Conservation (phyloP, 2,329 filamentous ascomycete genomes). For the Beauveria caledonica region DNA sequence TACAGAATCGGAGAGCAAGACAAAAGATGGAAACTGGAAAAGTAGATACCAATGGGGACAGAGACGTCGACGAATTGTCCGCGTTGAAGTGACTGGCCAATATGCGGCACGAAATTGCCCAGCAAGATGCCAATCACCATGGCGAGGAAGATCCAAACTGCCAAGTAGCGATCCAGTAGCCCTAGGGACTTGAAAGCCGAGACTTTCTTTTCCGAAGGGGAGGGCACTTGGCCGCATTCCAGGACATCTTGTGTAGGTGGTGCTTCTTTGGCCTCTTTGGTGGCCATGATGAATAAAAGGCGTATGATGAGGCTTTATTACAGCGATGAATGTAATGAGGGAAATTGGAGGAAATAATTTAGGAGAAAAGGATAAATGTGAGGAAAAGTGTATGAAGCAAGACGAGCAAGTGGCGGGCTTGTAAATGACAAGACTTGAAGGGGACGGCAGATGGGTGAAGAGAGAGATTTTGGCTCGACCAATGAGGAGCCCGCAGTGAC, state of each 20-base stretch:
- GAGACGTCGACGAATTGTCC: slow-evolving; percentile 58
- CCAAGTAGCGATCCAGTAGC: slow-evolving; percentile 48
- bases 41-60: slow-evolving; percentile 44
- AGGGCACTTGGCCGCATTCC: not conserved
- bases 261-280: not conserved
- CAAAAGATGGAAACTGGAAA: too few relatives aligned
- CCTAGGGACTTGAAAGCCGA: slow-evolving; percentile 41
- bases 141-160: slow-evolving; percentile 62
- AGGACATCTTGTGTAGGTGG: not conserved
- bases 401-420: not conserved
- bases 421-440: not conserved
- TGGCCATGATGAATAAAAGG: not conserved
- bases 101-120: slow-evolving; percentile 56
- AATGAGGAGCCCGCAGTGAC: slow-evolving; percentile 4
- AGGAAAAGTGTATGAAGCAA: not conserved
- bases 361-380: not conserved
- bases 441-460: not conserved
- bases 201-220: slow-evolving; percentile 12
- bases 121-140: slow-evolving; percentile 64
- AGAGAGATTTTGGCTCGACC: not conserved
- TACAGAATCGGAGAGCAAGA: not conserved
- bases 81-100: slow-evolving; percentile 49
- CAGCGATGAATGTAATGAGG: too few relatives aligned
- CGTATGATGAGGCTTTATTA: too few relatives aligned
- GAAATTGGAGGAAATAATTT: not conserved